Base-by-base conservation (phyloP, 1,284 basidiomycete species). In the Kalmanozyma brasiliensis region DNA sequence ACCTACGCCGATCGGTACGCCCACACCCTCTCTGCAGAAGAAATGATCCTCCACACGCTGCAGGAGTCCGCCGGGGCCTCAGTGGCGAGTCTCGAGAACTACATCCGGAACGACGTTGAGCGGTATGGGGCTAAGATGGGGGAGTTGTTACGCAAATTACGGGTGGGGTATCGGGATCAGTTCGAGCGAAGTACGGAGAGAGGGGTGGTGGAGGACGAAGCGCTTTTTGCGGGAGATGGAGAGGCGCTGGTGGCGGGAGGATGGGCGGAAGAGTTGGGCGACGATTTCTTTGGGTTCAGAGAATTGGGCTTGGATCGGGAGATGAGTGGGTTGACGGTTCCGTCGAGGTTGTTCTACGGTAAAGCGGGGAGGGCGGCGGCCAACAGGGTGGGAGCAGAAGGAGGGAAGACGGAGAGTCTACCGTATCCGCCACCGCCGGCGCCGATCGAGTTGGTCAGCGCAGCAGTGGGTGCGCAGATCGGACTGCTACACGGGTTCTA, bases 261-360 rank as follows among this genome's bases (percentile, higher is more conserved):
- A 69, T 94, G 94, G 82, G 90, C 92, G 0, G 91, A 92, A 51
- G 87, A 89, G 20, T 86, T 95, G 16, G 94, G 93, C 33, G 94
- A 96, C 75, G 94, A 98, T 83, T 96, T 94, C 83, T 88, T 98
- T 30, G 94, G 94, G 17, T 86, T 97, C 26, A 87, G 88, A 51
- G 93, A 92, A 79, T 84, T 94, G 37, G 94, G 94, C 19, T 91
- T 98, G 55, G 93, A 93, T 46, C 86, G 87, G 40, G 94, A 97
- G 80, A 86, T 94, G 65, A 86, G 88, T 1, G 90, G 86, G 62
- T 85, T 96, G 46, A 87, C 86, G 11, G 87, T 96, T 17, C 94
- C 94, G 7, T 89, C 89, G 78, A 87, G 87, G 53, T 82, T 97
- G 30, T 87, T 94, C 79, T 90, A 88, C 75, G 88, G 90, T 33